Evolutionary conservation across 352 stramenopile genomes (phyloP).

Genomic region (Phytophthora sansomeana): DNA sequence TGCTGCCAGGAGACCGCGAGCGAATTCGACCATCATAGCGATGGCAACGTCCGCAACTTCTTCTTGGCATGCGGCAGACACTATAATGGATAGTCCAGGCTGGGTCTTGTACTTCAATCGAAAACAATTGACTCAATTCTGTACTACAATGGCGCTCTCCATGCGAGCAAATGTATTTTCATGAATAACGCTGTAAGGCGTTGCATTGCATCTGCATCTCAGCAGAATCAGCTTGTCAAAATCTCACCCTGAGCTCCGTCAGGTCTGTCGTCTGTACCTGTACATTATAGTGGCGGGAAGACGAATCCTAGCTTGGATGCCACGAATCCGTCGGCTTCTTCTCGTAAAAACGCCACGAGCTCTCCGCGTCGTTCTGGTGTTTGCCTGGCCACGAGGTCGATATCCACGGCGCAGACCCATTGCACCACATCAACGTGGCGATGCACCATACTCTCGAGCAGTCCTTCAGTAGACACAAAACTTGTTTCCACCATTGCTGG

Average conservation of each 20-base stretch:
- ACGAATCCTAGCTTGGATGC: constrained; percentile 34
- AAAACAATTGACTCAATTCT: neutral
- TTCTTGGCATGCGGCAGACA: neutral
- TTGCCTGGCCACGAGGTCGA: constrained; percentile 33
- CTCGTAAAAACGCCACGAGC: constrained; percentile 38
- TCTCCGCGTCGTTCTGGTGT: constrained; percentile 29
- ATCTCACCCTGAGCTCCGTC: neutral
- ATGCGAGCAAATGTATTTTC: constrained; percentile 18
- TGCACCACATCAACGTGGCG: constrained; percentile 50
- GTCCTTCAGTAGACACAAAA: constrained; percentile 41
- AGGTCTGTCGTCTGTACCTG: neutral
- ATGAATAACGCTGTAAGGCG: constrained; percentile 33
- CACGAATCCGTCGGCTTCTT: constrained; percentile 40
- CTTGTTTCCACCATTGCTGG: constrained; percentile 24
- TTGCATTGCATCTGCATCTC: constrained; percentile 29
- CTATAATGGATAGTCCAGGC: neutral
- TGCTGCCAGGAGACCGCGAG: neutral
- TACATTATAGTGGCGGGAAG: constrained; percentile 37
- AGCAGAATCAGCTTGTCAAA: constrained; percentile 22
- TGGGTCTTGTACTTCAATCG: neutral
- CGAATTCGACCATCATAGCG: neutral
- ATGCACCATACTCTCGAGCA: constrained; percentile 36
- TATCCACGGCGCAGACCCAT: constrained; percentile 37
- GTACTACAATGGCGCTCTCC: neutral
- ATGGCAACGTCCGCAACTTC: neutral